Conservation (phyloP, 2,329 filamentous ascomycete species). For the Phoma sp. region DNA sequence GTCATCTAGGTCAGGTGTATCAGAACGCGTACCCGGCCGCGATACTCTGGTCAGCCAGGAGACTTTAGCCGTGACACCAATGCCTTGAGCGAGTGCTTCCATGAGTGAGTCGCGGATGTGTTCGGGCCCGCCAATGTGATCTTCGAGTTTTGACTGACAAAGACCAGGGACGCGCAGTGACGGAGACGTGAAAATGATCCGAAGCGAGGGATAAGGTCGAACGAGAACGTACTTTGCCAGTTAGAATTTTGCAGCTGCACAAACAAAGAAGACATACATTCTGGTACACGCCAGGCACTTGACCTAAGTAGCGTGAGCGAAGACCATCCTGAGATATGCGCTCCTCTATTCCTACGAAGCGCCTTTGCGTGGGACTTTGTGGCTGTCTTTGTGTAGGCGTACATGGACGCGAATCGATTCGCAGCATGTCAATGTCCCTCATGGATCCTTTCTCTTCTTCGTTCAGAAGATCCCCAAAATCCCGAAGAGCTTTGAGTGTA, state of each 20-base stretch:
- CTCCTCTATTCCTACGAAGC: conserved; percentile 47
- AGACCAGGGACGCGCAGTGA: conserved; percentile 54
- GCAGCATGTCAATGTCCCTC: conserved; percentile 68
- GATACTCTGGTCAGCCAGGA: conserved; percentile 59
- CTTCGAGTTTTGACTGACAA: conserved; percentile 52
- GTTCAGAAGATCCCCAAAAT: conserved; percentile 40
- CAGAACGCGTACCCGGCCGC: neutral
- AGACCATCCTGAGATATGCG: conserved; percentile 32
- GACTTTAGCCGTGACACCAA: conserved; percentile 75
- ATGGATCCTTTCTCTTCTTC: conserved; percentile 54
- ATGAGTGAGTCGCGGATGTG: conserved; percentile 58
- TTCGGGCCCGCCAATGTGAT: conserved; percentile 54
- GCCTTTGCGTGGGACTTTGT: conserved; percentile 40
- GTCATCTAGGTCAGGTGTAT: conserved; percentile 3
- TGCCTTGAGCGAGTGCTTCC: conserved; percentile 67
- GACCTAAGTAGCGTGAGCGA: conserved; percentile 43
- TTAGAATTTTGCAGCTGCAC: neutral
- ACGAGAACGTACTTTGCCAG: conserved; percentile 51
- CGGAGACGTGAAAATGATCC: conserved; percentile 55
- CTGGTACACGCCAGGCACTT: conserved; percentile 60
- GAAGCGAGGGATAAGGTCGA: conserved; percentile 53
- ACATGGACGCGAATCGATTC: conserved; percentile 58
- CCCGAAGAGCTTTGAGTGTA: conserved; percentile 28
- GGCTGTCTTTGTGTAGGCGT: conserved; percentile 64
- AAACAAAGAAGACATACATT: conserved; percentile 51